These are phyloP conservation scores for Debaryomyces coudertii DNA, from an alignment of 1,139 yeast species.

Conservation along the genomic window DNA sequence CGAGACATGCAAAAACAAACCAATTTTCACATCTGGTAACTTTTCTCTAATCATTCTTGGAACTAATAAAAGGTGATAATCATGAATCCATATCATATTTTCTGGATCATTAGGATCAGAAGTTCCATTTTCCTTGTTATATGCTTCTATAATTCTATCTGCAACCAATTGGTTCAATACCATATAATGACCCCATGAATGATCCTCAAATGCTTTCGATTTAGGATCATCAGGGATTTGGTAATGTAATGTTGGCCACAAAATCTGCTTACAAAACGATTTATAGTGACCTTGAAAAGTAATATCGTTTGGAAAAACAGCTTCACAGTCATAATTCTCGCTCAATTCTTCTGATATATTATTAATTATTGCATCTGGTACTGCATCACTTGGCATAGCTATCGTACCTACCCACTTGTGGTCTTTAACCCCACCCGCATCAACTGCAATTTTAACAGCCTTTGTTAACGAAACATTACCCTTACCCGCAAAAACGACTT, in stretches of 20 bases:
- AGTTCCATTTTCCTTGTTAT: slow-evolving; percentile 55
- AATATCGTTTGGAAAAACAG: slow-evolving; percentile 74
- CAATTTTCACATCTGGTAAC: slow-evolving; percentile 84
- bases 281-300: slow-evolving; percentile 88
- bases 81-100: slow-evolving; percentile 84
- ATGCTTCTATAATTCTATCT: slow-evolving; percentile 65
- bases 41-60: slow-evolving; percentile 80
- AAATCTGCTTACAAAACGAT: slow-evolving; percentile 86
- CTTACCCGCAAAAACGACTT: slow-evolving; percentile 63
- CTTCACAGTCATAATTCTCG: slow-evolving; percentile 56
- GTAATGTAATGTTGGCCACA: slow-evolving; percentile 97
- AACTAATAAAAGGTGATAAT: slow-evolving; percentile 84
- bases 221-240: slow-evolving; percentile 96
- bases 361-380: slow-evolving; percentile 57
- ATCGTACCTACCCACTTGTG: slow-evolving; percentile 85
- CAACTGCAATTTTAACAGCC: slow-evolving; percentile 71
- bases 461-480: slow-evolving; percentile 91
- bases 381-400: slow-evolving; percentile 87
- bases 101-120: slow-evolving; percentile 45
- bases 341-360: slow-evolving; percentile 51
- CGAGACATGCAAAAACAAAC: slow-evolving; percentile 89
- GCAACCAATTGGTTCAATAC: slow-evolving; percentile 79
- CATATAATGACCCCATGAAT: slow-evolving; percentile 87
- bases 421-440: slow-evolving; percentile 47
- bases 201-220: slow-evolving; percentile 92